A percentile compares a stretch with the other conserved stretches of the same genome.
phyloP scores from a whole-genome alignment of 1,284 basidiomycete species.

The Fomitopsis palustris region DNA sequence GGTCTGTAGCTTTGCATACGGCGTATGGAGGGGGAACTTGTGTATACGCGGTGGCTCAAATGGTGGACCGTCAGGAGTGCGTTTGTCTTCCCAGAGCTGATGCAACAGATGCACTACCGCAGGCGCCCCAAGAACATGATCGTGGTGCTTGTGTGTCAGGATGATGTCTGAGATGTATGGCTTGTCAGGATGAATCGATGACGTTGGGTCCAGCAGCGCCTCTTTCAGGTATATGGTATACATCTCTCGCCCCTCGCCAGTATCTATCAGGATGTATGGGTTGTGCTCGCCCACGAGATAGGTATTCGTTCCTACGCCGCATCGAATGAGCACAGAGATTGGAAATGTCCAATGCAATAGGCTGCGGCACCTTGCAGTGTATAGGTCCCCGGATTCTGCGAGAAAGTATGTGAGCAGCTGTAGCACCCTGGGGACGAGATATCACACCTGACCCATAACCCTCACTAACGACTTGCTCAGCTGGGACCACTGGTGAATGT shows the following conservation, averaged over 20 bases:
- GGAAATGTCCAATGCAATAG: not conserved
- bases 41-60: slow-evolving; percentile 68
- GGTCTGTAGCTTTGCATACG: slow-evolving; percentile 30
- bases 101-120: slow-evolving; percentile 68
- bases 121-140: slow-evolving; percentile 81
- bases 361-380: slow-evolving; percentile 75
- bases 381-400: slow-evolving; percentile 86
- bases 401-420: not conserved
- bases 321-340: not conserved
- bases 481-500: slow-evolving; percentile 32
- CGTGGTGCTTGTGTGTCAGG: slow-evolving; percentile 87
- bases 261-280: slow-evolving; percentile 83
- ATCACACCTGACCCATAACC: slow-evolving; percentile 66
- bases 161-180: slow-evolving; percentile 80
- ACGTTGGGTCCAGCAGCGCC: slow-evolving; percentile 43
- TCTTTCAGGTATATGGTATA: slow-evolving; percentile 70
- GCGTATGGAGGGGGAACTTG: slow-evolving; percentile 51
- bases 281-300: slow-evolving; percentile 76
- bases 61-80: slow-evolving; percentile 30
- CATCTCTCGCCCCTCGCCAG: slow-evolving; percentile 73
- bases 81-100: slow-evolving; percentile 50
- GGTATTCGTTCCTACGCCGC: slow-evolving; percentile 76
- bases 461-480: slow-evolving; percentile 61
- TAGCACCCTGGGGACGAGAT: not conserved
- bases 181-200: slow-evolving; percentile 29